phyloP scores from a whole-genome alignment of 2,329 filamentous ascomycete species.

The Aquanectria penicillioides region DNA sequence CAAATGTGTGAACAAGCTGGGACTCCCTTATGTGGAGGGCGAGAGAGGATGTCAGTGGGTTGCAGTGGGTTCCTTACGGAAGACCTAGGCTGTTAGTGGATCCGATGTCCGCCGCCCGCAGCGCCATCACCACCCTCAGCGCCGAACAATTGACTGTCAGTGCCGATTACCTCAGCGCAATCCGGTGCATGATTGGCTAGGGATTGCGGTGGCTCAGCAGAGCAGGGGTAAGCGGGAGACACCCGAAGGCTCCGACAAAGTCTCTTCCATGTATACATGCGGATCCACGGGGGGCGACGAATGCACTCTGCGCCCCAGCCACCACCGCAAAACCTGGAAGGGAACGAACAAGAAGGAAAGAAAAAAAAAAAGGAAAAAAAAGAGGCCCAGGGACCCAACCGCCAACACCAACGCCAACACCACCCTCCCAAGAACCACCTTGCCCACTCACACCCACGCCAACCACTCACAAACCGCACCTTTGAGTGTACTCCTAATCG shows the following conservation, averaged over 20 bases:
- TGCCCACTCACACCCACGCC: neutral
- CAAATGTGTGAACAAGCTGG: too few species aligned
- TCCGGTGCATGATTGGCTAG: neutral
- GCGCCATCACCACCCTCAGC: neutral
- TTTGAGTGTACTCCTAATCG: neutral
- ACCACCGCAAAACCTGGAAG: constrained; percentile 4
- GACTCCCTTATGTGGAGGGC: too few species aligned
- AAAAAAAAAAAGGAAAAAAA: neutral
- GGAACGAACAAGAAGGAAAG: neutral
- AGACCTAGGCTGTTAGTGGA: neutral
- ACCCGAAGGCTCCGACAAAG: constrained; percentile 14
- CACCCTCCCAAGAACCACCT: constrained; percentile 1
- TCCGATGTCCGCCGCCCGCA: too few species aligned
- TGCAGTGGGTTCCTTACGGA: neutral
- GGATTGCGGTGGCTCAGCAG: neutral
- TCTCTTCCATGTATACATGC: constrained; percentile 5
- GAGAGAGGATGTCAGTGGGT: too few species aligned
- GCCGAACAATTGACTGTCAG: neutral
- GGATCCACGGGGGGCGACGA: constrained; percentile 13
- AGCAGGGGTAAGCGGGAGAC: constrained; percentile 14
- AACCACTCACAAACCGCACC: constrained; percentile 7
- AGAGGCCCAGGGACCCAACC: constrained; percentile 1
- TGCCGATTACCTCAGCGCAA: neutral
- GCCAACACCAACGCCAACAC: constrained; percentile 3
- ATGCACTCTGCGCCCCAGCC: constrained; percentile 11